Base-by-base conservation (phyloP, 371 early-diverging fungal genomes). In the Mucor lusitanicus region DNA sequence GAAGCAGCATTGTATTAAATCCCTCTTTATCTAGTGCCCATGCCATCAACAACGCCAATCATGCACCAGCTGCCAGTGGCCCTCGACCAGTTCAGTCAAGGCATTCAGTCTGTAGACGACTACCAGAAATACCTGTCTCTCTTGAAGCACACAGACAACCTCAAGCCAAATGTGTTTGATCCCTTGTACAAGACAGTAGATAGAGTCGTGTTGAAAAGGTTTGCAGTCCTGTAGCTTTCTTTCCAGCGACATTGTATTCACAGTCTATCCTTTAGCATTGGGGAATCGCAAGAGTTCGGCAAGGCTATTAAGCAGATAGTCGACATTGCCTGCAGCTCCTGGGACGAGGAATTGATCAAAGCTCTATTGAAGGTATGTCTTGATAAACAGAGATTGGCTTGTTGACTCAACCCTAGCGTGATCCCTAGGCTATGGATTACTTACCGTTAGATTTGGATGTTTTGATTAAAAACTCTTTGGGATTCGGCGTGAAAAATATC, bases 381-480 rank as follows among this genome's bases (percentile, higher is more conserved):
- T n/a, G 3, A 15, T 23, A 25, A 35, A 8, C 42, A 42, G 6
- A 23, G 48, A 7, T 7, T 7, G 2, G 23, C 1, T 48, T 12
- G 7, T 59, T 25, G 12, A 59, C 40, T 28, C 25, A 44, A 37
- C 9, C 25, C 17, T 17, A n/a, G 21, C 17, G 1, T 62, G 11
- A 19, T 39, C 44, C 21, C 59, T n/a, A 72, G 72, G 39, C 61
- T 3, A 32, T 72, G 15, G 27, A 55, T 3, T 54, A 64, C 48
- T 32, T 72, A 19, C 72, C 72, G 8, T 64, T 64, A 48, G 56
- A 67, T 23, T 58, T 64, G n/a, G 62, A 64, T 25, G 56, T 39
- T 27, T 61, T 72, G 25, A 54, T 54, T 11, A 39, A 54, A 46
- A 63, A 65, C 33, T 30, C 46, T 8, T 63, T 73, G 21, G 70